Conservation (phyloP, 495 filamentous ascomycete genomes). For the Aspergillus biplanus region DNA sequence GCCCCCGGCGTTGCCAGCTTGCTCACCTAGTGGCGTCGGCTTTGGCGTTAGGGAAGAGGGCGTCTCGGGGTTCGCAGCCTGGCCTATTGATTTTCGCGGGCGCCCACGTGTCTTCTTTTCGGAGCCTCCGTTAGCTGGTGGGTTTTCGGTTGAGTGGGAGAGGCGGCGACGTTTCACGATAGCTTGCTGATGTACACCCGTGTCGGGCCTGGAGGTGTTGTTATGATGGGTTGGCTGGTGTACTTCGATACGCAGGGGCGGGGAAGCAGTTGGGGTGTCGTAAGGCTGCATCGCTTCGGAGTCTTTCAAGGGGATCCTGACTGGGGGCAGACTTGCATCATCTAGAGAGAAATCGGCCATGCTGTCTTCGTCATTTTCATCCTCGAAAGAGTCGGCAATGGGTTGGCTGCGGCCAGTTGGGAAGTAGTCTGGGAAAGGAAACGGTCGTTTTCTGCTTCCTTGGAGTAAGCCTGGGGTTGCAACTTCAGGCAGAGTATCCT, state of each 20-base stretch:
- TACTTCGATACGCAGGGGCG: slow-evolving; percentile 26
- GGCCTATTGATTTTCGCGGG: slow-evolving; percentile 38
- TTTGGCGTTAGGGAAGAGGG: slow-evolving; percentile 20
- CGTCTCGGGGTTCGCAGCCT: slow-evolving; percentile 22
- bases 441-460: slow-evolving; percentile 38
- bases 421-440: slow-evolving; percentile 38
- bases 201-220: not conserved
- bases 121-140: slow-evolving; percentile 6
- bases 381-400: slow-evolving; percentile 45
- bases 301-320: slow-evolving; percentile 37
- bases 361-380: slow-evolving; percentile 36
- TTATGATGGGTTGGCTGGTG: slow-evolving; percentile 19
- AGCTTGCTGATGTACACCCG: slow-evolving; percentile 23
- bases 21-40: slow-evolving; percentile 23
- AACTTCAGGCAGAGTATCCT: slow-evolving; percentile 36
- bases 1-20: slow-evolving; percentile 22
- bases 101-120: slow-evolving; percentile 32
- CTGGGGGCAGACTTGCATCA: slow-evolving; percentile 22
- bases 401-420: slow-evolving; percentile 29
- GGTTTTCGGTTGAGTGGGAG: slow-evolving; percentile 18
- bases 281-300: slow-evolving; percentile 3
- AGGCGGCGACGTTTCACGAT: slow-evolving; percentile 41
- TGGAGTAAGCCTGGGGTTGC: slow-evolving; percentile 45
- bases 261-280: slow-evolving; percentile 18
- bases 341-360: slow-evolving; percentile 35